Base-by-base conservation (phyloP, 2,329 filamentous ascomycete genomes). In the Biscogniauxia marginata region DNA sequence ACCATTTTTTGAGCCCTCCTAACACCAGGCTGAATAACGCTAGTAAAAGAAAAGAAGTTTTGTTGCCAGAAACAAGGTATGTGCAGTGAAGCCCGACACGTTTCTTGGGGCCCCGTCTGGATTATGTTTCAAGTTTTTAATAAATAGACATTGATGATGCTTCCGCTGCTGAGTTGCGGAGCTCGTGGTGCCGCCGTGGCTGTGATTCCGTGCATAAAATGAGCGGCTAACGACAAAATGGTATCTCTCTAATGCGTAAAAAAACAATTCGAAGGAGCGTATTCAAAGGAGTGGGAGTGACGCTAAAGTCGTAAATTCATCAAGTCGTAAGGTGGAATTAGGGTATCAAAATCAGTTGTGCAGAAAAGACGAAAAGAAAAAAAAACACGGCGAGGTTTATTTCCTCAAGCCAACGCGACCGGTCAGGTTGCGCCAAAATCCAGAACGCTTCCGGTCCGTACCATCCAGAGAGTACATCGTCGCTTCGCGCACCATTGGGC, bases 401-500 rank as follows among this genome's bases (percentile, higher is more conserved):
- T 66, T 69, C 53, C 63, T 65, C 46, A 68, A 54, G 46, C 67
- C 61, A 24, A 71, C 68, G 46, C 67, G 70, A 49, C 69, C 70
- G 2, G 67, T 66, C n/a, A 73, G 45, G 19, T 65, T 60, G 48
- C 69, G 67, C 70, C 70, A 73, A 52, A 73, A 71, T 48, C 66
- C 62, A 7, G 66, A 60, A 3, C 65, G 64, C 49, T 67, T 69
- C 23, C 65, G 63, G 49, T 70, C 68, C 13, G 55, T 25, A 25
- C 57, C 55, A n/a, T 65, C 65, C 16, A 63, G 53, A 20, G 65
- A 62, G 7, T 57, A 71, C 81, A 84, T 84, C 60, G 78, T 74
- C 43, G 77, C 76, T 62, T 84, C 81, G 11, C 83, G 82, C 64
- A 86, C 84, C 93, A 97, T 96, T 6, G 93, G 93, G 1, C 93